Percentiles rank a stretch among this genome's conserved stretches.
These are phyloP conservation scores for Ogataea polymorpha DNA, from an alignment of 805 yeast species.

Conservation along the genomic window DNA sequence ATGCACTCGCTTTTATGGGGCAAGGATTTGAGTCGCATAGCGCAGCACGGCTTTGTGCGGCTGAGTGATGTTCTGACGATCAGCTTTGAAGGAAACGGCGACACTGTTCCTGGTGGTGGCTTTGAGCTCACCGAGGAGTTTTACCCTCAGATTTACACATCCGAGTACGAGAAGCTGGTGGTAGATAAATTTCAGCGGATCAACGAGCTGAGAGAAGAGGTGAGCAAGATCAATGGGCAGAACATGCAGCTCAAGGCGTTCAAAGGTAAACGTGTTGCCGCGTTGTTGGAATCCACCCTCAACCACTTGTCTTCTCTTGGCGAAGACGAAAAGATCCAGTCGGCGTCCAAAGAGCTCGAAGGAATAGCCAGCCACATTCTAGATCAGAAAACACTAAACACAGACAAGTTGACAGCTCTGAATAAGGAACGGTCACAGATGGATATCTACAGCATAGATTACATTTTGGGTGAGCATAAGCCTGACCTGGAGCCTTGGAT, in stretches of 20 bases:
- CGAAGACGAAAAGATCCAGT: conserved; percentile 9
- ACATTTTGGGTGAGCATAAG: conserved; percentile 22
- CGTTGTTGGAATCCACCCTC: conserved; percentile 26
- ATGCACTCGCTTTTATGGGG: conserved; percentile 34
- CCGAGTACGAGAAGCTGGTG: conserved; percentile 26
- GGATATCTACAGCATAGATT: conserved; percentile 28
- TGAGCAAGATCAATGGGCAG: conserved; percentile 13
- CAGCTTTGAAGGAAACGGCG: conserved; percentile 30
- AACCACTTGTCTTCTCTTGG: conserved; percentile 21
- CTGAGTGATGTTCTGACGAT: conserved; percentile 37
- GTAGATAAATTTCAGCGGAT: conserved; percentile 18
- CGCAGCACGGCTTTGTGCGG: conserved; percentile 19
- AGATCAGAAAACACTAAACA: conserved; percentile 9
- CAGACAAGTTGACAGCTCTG: conserved; percentile 15
- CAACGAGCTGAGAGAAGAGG: conserved; percentile 15
- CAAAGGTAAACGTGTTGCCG: conserved; percentile 33
- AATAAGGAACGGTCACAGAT: conserved; percentile 17
- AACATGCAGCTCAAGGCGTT: conserved; percentile 26
- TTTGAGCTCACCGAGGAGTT: conserved; percentile 31
- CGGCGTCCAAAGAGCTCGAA: conserved; percentile 24
- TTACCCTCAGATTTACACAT: conserved; percentile 40
- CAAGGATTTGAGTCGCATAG: conserved; percentile 24
- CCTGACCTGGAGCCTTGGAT: conserved; percentile 36
- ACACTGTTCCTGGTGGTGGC: conserved; percentile 26
- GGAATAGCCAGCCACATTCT: conserved; percentile 14